phyloP scores from a whole-genome alignment of 1,284 basidiomycete genomes.

The Puccinia coronata region DNA sequence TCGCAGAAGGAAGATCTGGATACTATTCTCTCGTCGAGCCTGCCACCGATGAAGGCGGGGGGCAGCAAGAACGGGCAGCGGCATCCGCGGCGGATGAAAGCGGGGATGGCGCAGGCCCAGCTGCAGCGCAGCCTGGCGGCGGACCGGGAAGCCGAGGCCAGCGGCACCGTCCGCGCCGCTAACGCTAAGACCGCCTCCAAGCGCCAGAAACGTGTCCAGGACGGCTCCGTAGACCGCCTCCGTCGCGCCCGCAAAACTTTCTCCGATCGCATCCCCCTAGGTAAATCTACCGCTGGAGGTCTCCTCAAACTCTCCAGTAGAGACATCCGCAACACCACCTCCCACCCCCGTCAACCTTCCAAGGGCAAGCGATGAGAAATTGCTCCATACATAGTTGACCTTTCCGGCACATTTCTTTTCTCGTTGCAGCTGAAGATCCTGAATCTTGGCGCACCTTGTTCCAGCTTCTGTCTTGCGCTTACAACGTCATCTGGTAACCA shows the following conservation, averaged over 20 bases:
- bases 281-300: conserved; percentile 2
- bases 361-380: not conserved
- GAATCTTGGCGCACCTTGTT: not conserved
- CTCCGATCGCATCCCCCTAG: not conserved
- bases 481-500: too few species aligned
- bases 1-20: not conserved
- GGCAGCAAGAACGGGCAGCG: conserved; percentile 1
- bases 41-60: not conserved
- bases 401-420: too few species aligned
- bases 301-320: conserved; percentile 7
- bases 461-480: too few species aligned
- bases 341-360: not conserved
- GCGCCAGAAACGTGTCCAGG: conserved; percentile 21
- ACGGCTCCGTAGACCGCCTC: conserved; percentile 23
- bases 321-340: not conserved
- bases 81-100: conserved; percentile 21
- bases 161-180: conserved; percentile 26
- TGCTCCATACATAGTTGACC: too few species aligned
- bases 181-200: conserved; percentile 25
- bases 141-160: conserved; percentile 3
- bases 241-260: not conserved
- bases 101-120: conserved; percentile 12
- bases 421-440: too few species aligned
- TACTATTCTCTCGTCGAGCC: not conserved
- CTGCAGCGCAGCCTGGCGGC: conserved; percentile 29